phyloP scores from a whole-genome alignment of 768 basidiomycete species.

The Plicaturopsis crispa region DNA sequence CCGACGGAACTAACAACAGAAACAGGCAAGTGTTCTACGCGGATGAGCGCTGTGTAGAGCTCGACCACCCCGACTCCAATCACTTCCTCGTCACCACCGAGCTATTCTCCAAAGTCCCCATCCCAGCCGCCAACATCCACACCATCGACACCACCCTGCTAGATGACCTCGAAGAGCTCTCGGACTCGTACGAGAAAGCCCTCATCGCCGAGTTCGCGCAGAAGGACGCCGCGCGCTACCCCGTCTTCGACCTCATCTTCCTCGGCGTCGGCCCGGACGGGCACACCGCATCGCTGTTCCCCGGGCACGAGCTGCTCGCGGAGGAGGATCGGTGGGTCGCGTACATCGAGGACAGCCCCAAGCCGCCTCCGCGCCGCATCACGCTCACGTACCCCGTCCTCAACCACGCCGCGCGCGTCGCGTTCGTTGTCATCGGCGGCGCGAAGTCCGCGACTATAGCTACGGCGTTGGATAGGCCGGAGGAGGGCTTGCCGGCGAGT shows the following conservation, averaged over 20 bases:
- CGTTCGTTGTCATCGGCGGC: slow-evolving; percentile 82
- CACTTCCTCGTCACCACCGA: slow-evolving; percentile 65
- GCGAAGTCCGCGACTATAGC: slow-evolving; percentile 73
- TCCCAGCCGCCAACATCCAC: slow-evolving; percentile 74
- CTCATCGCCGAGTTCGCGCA: slow-evolving; percentile 90
- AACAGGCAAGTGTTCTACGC: slow-evolving; percentile 94
- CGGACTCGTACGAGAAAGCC: slow-evolving; percentile 73
- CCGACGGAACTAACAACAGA: not conserved
- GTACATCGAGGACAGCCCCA: slow-evolving; percentile 87
- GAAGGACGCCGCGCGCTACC: slow-evolving; percentile 92
- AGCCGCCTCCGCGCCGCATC: slow-evolving; percentile 84
- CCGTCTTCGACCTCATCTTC: slow-evolving; percentile 94
- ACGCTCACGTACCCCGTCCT: slow-evolving; percentile 90
- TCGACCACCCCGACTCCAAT: slow-evolving; percentile 91
- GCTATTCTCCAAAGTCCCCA: slow-evolving; percentile 79
- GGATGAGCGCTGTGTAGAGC: slow-evolving; percentile 92
- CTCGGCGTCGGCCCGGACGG: slow-evolving; percentile 97
- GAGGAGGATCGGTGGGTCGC: slow-evolving; percentile 95
- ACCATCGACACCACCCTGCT: slow-evolving; percentile 64
- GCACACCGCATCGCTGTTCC: slow-evolving; percentile 98
- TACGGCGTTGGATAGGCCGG: slow-evolving; percentile 73
- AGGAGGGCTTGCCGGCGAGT: slow-evolving; percentile 73
- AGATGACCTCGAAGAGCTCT: slow-evolving; percentile 71
- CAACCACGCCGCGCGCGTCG: slow-evolving; percentile 82
- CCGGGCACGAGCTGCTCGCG: slow-evolving; percentile 75